phyloP scores from a whole-genome alignment of 2,329 filamentous ascomycete species.

The Onygena corvina region DNA sequence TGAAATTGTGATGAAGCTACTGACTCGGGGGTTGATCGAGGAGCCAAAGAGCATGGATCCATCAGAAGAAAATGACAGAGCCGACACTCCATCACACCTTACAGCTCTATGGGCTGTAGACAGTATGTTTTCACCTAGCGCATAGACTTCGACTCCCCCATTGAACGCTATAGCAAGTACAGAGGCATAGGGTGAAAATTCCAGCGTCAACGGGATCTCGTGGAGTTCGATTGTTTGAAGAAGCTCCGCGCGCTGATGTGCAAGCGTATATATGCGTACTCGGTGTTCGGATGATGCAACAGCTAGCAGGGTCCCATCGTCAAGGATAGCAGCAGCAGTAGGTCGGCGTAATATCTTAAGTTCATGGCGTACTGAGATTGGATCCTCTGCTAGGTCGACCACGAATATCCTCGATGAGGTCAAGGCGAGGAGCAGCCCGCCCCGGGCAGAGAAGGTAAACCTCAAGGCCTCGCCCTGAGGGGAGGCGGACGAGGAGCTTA shows the following conservation, averaged over 20 bases:
- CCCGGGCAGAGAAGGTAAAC: conserved; percentile 65
- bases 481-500: conserved; percentile 66
- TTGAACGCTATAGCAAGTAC: conserved; percentile 77
- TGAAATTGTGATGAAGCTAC: conserved; percentile 63
- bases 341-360: conserved; percentile 68
- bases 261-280: conserved; percentile 72
- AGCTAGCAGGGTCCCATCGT: conserved; percentile 63
- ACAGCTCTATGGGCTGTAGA: conserved; percentile 60
- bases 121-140: conserved; percentile 52
- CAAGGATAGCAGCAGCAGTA: conserved; percentile 62
- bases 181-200: conserved; percentile 66
- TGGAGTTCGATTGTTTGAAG: conserved; percentile 66
- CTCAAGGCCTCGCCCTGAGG: conserved; percentile 77
- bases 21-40: conserved; percentile 51
- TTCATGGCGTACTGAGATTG: conserved; percentile 58
- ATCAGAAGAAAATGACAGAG: conserved; percentile 62
- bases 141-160: conserved; percentile 78
- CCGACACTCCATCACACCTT: conserved; percentile 65
- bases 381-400: conserved; percentile 51
- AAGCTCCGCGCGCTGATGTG: conserved; percentile 51
- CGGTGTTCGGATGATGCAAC: conserved; percentile 73
- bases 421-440: conserved; percentile 63
- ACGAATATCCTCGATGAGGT: conserved; percentile 78
- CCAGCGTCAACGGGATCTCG: conserved; percentile 64
- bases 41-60: conserved; percentile 69